Evolutionary conservation across 768 basidiomycete species (phyloP).

Genomic region (Leccinum uliginosum): DNA sequence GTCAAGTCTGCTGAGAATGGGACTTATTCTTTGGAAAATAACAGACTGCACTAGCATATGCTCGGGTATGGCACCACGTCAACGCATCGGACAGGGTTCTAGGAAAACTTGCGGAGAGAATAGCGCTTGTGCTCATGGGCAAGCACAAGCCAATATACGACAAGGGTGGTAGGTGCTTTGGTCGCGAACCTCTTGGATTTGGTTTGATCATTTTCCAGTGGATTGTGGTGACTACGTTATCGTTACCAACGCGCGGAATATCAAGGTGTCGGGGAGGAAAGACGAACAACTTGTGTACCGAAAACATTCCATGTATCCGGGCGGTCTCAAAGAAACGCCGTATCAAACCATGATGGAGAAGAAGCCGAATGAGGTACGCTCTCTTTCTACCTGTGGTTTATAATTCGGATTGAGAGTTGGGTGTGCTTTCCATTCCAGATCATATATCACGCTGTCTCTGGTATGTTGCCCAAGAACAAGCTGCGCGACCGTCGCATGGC

Average conservation of each 20-base stretch:
- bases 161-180: conserved; percentile 62
- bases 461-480: conserved; percentile 99
- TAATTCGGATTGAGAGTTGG: background rate
- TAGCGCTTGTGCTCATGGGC: conserved; percentile 96
- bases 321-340: conserved; percentile 87
- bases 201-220: conserved; percentile 43
- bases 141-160: conserved; percentile 99
- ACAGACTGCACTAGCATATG: conserved; percentile 92
- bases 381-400: background rate
- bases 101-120: conserved; percentile 90
- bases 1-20: background rate
- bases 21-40: background rate
- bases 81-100: conserved; percentile 88
- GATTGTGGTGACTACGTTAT: conserved; percentile 99
- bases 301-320: conserved; percentile 89
- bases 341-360: conserved; percentile 79
- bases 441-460: conserved; percentile 91
- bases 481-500: conserved; percentile 85
- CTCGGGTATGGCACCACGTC: conserved; percentile 95
- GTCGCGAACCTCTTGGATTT: background rate
- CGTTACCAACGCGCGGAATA: conserved; percentile 81
- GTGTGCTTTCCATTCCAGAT: conserved; percentile 49
- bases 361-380: conserved; percentile 83
- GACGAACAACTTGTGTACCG: conserved; percentile 81
- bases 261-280: conserved; percentile 89